Conservation (phyloP, 1,139 yeast species). For the Kluyveromyces marxianus region DNA sequence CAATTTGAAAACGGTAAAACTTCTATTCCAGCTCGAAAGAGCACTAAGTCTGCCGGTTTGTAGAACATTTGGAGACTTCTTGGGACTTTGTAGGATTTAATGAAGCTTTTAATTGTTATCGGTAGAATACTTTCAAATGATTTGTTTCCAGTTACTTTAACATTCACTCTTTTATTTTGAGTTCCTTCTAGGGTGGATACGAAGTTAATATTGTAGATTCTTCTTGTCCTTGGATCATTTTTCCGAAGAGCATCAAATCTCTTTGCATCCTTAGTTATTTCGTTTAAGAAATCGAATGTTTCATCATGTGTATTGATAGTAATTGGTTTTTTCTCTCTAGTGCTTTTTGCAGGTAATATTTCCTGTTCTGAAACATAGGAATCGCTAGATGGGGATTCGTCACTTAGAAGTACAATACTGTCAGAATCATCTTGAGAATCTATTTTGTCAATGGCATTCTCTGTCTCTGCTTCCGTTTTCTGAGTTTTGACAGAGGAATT, state of each 20-base stretch:
- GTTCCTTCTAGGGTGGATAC: conserved; percentile 26
- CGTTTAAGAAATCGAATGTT: conserved; percentile 1
- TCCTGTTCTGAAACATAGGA: background rate
- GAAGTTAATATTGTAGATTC: conserved; percentile 23
- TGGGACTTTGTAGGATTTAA: conserved; percentile 18
- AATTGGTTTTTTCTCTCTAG: background rate
- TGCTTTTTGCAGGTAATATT: background rate
- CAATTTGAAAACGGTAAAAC: conserved; percentile 29
- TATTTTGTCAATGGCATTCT: too few species aligned
- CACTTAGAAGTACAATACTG: too few species aligned
- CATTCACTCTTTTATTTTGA: conserved; percentile 19
- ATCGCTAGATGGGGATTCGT: too few species aligned
- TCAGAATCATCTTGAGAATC: too few species aligned
- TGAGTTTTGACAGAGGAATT: too few species aligned
- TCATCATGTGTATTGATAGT: background rate
- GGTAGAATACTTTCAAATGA: conserved; percentile 24
- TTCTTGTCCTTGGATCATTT: background rate
- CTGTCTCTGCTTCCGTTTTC: too few species aligned
- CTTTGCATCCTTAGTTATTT: background rate
- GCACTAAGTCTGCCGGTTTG: conserved; percentile 16
- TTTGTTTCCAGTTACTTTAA: conserved; percentile 25
- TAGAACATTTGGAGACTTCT: conserved; percentile 14
- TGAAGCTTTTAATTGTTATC: conserved; percentile 21
- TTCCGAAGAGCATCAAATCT: background rate
- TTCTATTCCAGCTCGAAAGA: conserved; percentile 26